Evolutionary conservation across 202 grass and related monocot species (phyloP).

Genomic region (Digitaria exilis): DNA sequence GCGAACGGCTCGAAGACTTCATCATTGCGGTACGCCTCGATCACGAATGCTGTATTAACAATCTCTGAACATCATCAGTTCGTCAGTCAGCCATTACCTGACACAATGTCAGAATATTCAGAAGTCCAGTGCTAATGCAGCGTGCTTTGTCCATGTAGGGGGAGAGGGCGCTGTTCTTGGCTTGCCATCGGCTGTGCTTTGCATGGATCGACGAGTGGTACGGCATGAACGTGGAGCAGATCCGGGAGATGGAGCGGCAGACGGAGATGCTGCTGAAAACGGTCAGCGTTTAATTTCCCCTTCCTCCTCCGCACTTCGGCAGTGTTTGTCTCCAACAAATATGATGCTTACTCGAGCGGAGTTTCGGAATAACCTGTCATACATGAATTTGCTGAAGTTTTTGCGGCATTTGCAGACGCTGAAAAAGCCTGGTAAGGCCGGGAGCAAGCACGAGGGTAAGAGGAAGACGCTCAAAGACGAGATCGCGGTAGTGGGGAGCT

Average conservation of each 20-base stretch:
- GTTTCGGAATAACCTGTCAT: neutral
- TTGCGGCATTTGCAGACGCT: slow-evolving; percentile 40
- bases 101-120: neutral
- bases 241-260: slow-evolving; percentile 76
- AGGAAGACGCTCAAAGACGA: slow-evolving; percentile 54
- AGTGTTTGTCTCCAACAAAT: neutral
- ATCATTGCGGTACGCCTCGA: slow-evolving; percentile 58
- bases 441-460: slow-evolving; percentile 48
- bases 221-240: slow-evolving; percentile 80
- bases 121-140: slow-evolving; percentile 15
- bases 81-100: neutral
- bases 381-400: neutral
- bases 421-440: slow-evolving; percentile 29
- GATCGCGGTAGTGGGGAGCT: slow-evolving; percentile 45
- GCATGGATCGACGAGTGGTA: slow-evolving; percentile 94
- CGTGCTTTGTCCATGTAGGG: slow-evolving; percentile 38
- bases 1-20: slow-evolving; percentile 68
- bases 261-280: slow-evolving; percentile 76
- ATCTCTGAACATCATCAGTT: neutral
- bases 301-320: too few species aligned
- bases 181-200: slow-evolving; percentile 86
- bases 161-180: slow-evolving; percentile 75
- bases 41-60: neutral
- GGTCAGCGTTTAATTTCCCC: too few species aligned
- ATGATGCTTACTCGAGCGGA: neutral